phyloP scores from a whole-genome alignment of 2,329 filamentous ascomycete species.

The Huntiella moniliformis region DNA sequence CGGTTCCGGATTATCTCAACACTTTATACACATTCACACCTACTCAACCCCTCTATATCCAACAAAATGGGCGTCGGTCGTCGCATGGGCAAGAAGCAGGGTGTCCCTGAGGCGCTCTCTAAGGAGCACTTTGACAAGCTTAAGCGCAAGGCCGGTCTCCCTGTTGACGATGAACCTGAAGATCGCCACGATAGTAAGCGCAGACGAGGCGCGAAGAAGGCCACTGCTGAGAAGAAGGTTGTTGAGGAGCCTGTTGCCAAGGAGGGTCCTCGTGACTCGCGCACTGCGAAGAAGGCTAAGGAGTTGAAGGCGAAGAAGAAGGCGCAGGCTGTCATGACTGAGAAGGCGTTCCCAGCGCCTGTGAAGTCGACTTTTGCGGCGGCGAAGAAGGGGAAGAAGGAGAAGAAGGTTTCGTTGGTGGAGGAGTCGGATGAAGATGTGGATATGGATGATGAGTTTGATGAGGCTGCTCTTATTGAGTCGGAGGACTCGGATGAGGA shows the following conservation, averaged over 20 bases:
- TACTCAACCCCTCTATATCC: conserved; percentile 3
- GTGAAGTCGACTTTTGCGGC: conserved; percentile 17
- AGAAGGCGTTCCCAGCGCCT: conserved; percentile 15
- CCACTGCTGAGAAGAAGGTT: conserved; percentile 18
- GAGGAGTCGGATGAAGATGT: conserved; percentile 20
- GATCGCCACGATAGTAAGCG: conserved; percentile 46
- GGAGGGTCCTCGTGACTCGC: conserved; percentile 16
- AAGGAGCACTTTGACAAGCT: conserved; percentile 58
- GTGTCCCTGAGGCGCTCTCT: conserved; percentile 62
- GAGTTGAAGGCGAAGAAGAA: conserved; percentile 16
- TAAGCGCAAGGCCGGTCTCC: conserved; percentile 68
- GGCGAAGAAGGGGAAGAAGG: conserved; percentile 20
- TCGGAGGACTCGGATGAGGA: conserved; percentile 27
- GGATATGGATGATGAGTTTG: conserved; percentile 25
- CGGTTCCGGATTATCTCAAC: not conserved
- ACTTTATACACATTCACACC: not conserved
- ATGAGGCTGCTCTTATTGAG: conserved; percentile 23
- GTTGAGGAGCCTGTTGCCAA: conserved; percentile 17
- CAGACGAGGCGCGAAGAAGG: conserved; percentile 19
- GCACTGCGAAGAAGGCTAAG: conserved; percentile 20
- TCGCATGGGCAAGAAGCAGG: conserved; percentile 93
- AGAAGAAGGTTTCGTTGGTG: conserved; percentile 17
- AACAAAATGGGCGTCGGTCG: conserved; percentile 67
- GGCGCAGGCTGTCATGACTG: conserved; percentile 17
- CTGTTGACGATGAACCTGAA: conserved; percentile 34